A percentile compares a stretch with the other conserved stretches of the same genome.
Conservation (phyloP, 805 yeast genomes). For the Zygotorulaspora sp. region DNA sequence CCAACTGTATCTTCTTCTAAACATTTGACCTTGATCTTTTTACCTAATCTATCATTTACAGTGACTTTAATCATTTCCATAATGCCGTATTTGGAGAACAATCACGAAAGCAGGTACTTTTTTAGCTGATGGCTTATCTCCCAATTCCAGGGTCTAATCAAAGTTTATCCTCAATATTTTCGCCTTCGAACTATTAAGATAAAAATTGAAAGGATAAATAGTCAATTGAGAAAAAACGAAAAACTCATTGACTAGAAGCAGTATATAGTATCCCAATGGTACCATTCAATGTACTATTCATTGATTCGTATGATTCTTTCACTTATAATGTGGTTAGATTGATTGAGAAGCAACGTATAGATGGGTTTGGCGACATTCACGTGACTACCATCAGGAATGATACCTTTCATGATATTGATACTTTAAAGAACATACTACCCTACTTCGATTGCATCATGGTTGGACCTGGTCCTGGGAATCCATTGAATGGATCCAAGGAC, state of each 20-base stretch:
- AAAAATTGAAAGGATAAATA: no score
- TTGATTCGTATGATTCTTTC: constrained; percentile 95
- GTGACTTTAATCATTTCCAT: constrained; percentile 60
- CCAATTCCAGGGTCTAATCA: neutral
- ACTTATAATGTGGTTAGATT: constrained; percentile 73
- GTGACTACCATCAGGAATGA: constrained; percentile 39
- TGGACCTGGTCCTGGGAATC: constrained; percentile 99
- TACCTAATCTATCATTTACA: constrained; percentile 78
- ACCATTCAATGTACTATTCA: constrained; percentile 32
- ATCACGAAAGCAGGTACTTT: no score
- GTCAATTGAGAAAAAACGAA: no score
- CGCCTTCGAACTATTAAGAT: no score
- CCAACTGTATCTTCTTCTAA: constrained; percentile 80
- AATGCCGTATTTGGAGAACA: no score
- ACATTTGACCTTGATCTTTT: constrained; percentile 84
- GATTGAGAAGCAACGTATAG: constrained; percentile 46
- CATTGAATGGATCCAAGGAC: constrained; percentile 50
- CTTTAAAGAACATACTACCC: constrained; percentile 42
- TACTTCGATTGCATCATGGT: constrained; percentile 70
- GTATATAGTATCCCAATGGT: no score
- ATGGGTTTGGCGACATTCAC: constrained; percentile 16
- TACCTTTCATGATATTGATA: constrained; percentile 31
- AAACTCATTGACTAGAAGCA: no score
- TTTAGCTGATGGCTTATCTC: no score
- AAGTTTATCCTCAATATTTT: no score